phyloP scores from a whole-genome alignment of 1,284 basidiomycete species.

The Limonomyces culmigenus region DNA sequence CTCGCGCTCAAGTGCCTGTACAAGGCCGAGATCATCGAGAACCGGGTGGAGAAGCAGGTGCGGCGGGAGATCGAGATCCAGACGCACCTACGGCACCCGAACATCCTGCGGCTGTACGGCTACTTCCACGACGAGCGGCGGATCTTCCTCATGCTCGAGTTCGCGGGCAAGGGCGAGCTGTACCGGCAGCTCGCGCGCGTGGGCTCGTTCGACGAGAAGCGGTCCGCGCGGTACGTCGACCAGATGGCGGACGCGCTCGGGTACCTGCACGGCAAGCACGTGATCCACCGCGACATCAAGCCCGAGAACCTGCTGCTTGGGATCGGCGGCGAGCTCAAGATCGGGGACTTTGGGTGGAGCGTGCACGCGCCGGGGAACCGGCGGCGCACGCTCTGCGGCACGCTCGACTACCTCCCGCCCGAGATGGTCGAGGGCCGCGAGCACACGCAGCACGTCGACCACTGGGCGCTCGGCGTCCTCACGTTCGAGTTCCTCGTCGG shows the following conservation, averaged over 20 bases:
- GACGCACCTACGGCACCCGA: constrained; percentile 90
- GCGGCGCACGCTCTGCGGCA: constrained; percentile 84
- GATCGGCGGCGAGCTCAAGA: constrained; percentile 94
- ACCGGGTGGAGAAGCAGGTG: constrained; percentile 84
- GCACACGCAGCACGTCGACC: constrained; percentile 81
- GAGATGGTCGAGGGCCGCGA: constrained; percentile 94
- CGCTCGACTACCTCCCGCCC: constrained; percentile 92
- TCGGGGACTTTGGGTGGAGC: constrained; percentile 98
- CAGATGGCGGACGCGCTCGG: constrained; percentile 96
- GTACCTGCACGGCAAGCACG: constrained; percentile 92
- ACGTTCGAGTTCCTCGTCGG: constrained; percentile 93
- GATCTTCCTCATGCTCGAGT: constrained; percentile 97
- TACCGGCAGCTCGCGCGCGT: constrained; percentile 89
- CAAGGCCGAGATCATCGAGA: constrained; percentile 88
- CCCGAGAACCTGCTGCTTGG: constrained; percentile 94
- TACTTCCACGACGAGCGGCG: constrained; percentile 97
- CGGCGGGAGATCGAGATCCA: constrained; percentile 98
- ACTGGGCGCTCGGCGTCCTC: constrained; percentile 95
- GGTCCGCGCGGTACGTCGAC: constrained; percentile 81
- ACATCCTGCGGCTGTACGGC: constrained; percentile 86
- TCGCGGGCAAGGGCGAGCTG: constrained; percentile 88
- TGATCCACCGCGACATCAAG: constrained; percentile 98
- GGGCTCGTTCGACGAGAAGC: constrained; percentile 76
- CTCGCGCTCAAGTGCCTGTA: constrained; percentile 95
- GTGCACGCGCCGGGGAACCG: constrained; percentile 92